Evolutionary conservation across 257 asterid species (phyloP), one percentile per base, ranked within the genome.

Genomic region (Solanum medicagineum): DNA sequence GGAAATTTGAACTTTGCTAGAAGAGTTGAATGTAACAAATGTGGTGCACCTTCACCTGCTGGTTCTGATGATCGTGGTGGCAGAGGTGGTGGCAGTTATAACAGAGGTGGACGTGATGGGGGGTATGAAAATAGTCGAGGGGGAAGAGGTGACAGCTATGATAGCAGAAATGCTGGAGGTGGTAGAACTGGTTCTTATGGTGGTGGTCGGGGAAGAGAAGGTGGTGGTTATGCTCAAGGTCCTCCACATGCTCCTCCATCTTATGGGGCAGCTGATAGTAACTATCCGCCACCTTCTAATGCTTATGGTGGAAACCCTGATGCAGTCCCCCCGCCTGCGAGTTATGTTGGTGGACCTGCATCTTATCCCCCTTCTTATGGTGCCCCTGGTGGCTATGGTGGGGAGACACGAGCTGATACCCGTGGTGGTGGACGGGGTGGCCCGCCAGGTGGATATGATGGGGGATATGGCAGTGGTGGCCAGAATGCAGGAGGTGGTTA

Each of bases 1-100:
- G 99, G 99, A 87, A 97, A 97, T 91, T 55, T 93, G 97, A 97
- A 97, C 94, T 97, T 95, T 91, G 99, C 99, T 84, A 94, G 98
- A 90, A 92, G 99, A 92, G 93, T 92, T 65, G 98, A 97, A 85
- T 97, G 99, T 90, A 93, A 97, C 95, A 95, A 92, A 90, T 95
- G 99, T 88, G 99, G 99, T 88, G 88, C 95, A 40, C 94, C 93
- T 32, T 92, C 99, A 86, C 97, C 98, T 85, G 90, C 94, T 89
- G 97, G 98, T 70, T 81, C 93, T 87, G 97, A 90, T 69, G 97
- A 93, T 84, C 97, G 96, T 81, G 98, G 97, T 57, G 93, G 93
- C 86, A 90, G 96, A 87, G 94, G 92, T 71, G 92, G 94, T 77
- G 88, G 93, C 16, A 87, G 88, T 69, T 56, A 87, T 75, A 90